phyloP scores from a whole-genome alignment of 495 filamentous ascomycete genomes.

The Penicillium dipodomyicola region DNA sequence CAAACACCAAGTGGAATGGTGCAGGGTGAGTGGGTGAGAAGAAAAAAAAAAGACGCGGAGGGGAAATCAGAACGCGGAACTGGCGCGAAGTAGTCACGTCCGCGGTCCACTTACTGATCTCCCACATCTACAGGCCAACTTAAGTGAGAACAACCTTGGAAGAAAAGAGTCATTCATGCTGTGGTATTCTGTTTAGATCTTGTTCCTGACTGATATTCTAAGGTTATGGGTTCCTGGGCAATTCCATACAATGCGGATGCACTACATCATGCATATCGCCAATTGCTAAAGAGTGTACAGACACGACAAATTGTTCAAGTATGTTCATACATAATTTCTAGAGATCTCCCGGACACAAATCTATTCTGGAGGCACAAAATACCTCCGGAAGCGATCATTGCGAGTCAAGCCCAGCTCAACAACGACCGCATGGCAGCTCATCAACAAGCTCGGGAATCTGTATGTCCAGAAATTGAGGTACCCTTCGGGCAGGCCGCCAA shows the following conservation, averaged over 20 bases:
- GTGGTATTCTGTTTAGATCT: background rate
- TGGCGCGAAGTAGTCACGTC: slow-evolving; percentile 1
- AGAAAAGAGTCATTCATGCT: background rate
- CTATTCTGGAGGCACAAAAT: slow-evolving; percentile 50
- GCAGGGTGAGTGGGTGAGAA: background rate
- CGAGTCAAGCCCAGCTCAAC: slow-evolving; percentile 61
- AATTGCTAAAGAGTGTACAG: background rate
- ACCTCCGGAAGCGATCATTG: slow-evolving; percentile 73
- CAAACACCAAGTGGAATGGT: background rate
- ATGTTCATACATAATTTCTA: background rate
- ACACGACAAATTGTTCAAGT: background rate
- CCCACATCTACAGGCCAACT: background rate
- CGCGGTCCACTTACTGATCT: slow-evolving; percentile 8
- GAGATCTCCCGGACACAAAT: background rate
- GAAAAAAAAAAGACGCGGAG: background rate
- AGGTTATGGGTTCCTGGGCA: background rate
- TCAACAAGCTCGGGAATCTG: slow-evolving; percentile 77
- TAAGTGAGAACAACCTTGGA: background rate
- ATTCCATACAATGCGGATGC: background rate
- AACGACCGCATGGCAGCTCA: slow-evolving; percentile 74
- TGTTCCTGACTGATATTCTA: background rate
- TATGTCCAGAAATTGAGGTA: slow-evolving; percentile 85
- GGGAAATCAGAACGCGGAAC: background rate
- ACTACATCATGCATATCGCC: background rate
- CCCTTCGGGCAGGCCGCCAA: slow-evolving; percentile 77